Base-by-base conservation (phyloP, 805 yeast species). In the Osmozyma mogii region DNA sequence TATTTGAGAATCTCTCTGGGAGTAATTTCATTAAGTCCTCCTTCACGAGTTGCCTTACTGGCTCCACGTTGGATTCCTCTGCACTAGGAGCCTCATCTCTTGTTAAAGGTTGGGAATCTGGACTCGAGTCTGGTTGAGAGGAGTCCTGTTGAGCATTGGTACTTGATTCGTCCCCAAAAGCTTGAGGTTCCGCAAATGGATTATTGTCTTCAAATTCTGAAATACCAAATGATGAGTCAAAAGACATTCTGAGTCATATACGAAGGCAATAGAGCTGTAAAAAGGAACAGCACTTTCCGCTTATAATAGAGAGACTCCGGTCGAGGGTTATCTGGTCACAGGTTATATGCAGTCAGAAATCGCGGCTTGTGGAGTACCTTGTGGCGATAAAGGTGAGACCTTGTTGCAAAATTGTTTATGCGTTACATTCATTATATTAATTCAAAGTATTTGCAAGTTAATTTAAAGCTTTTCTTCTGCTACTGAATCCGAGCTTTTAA, bases 1-100 rank as follows among this genome's bases (percentile, higher is more conserved):
- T 53, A 17, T 52, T 52, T 28, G 65, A 56, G 36, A 61, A 58
- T 38, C 78, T 47, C 41, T 73, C 79, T 1, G 79, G 79, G 9
- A 73, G 36, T 29, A 66, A 58, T 38, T 51, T 57, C 31, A 61
- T 60, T 22, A 72, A 40, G 32, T 70, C 75, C 6, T 50, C 50
- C 12, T 56, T 61, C 2, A 64, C 53, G 6, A 68, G 54, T 18
- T 34, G 27, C 17, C 38, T 39, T 14, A 25, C 24, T 14, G 32
- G 19, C 11, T 15, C 19, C 27, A 9, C 18, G 12, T 6, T 16
- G 19, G 27, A 12, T 14, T 18, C 19, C 9, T 14, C 8, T 7
- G 9, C 5, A 10, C 17, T 8, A 8, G 9, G 12, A 11, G 9
- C 6, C 11, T 22, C 24, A 10, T n/a, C 24, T 22, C 7, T 18